Base-by-base conservation (phyloP, 2,329 filamentous ascomycete genomes). In the Colletotrichum godetiae region DNA sequence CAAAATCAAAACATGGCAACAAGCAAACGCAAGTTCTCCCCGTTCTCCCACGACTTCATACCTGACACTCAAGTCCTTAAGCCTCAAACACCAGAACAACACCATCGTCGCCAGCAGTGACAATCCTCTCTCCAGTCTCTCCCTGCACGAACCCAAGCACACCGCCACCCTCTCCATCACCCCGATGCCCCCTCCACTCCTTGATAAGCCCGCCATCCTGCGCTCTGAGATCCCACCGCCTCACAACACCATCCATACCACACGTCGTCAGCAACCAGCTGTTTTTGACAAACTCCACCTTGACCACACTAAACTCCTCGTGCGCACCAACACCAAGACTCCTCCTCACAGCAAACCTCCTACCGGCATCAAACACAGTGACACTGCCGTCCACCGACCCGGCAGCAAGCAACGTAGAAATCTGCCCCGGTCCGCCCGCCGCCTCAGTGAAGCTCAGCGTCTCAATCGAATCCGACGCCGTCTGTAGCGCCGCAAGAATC, bases 21-120 rank as follows among this genome's bases (percentile, higher is more conserved):
- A 55, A 58, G 29, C 53, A 15, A 35, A 42, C 8, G 58, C 15
- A 56, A 46, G 29, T 13, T 33, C 29, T 15, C 27, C 27, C 63
- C 24, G 2, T 5, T 1, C 15, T 5, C 24, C 27, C 13, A 15
- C 7, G 2, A 3, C 0, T 15, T 42, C 37, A 7, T 5, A 42
- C 2, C 0, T 42, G 37, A 15, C 5, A 1, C 0, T 3, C 15
- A 19, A 10, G 13, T 29, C 22, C 27, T 78, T 81, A 88, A 55
- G 87, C 86, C 80, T 92, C 90, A 80, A 94, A 94, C 1, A 94
- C 89, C 78, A 94, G 81, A 33, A 90, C 86, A 31, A 94, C 82
- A 7, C 90, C 89, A 80, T 99, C 97, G 84, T 99, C 97, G 29
- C 97, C 97, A 2, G 95, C 97, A 6, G 97, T 98, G 5, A 98